These are phyloP conservation scores for Blastomyces gilchristii DNA, from an alignment of 2,329 filamentous ascomycete species.

Conservation along the genomic window DNA sequence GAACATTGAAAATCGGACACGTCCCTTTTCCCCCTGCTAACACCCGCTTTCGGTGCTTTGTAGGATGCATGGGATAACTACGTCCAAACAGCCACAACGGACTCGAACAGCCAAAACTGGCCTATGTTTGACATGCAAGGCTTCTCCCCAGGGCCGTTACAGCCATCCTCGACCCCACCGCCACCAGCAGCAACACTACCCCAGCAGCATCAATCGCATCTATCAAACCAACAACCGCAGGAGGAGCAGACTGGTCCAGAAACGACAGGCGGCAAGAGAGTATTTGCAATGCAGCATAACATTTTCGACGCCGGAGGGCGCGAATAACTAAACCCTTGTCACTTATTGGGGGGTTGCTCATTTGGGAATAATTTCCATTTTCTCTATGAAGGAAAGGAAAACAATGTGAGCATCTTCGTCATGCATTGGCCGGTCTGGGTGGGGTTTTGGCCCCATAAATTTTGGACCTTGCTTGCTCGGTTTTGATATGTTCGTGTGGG, in stretches of 20 bases:
- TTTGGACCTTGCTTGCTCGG: background rate
- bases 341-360: no score
- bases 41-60: constrained; percentile 6
- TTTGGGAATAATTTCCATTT: no score
- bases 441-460: no score
- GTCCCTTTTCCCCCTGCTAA: background rate
- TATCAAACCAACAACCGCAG: background rate
- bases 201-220: background rate
- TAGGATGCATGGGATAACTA: constrained; percentile 61
- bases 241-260: background rate
- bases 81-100: constrained; percentile 48
- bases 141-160: background rate
- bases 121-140: constrained; percentile 3
- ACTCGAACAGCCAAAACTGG: constrained; percentile 20
- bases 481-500: background rate
- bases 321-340: background rate
- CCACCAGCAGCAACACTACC: background rate
- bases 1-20: background rate
- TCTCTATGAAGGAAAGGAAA: no score
- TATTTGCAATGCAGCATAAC: background rate
- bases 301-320: background rate
- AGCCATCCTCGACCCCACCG: background rate
- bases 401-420: no score
- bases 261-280: background rate
- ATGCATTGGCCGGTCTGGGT: no score